phyloP scores from a whole-genome alignment of 805 yeast genomes.

The Hanseniaspora guilliermondii region DNA sequence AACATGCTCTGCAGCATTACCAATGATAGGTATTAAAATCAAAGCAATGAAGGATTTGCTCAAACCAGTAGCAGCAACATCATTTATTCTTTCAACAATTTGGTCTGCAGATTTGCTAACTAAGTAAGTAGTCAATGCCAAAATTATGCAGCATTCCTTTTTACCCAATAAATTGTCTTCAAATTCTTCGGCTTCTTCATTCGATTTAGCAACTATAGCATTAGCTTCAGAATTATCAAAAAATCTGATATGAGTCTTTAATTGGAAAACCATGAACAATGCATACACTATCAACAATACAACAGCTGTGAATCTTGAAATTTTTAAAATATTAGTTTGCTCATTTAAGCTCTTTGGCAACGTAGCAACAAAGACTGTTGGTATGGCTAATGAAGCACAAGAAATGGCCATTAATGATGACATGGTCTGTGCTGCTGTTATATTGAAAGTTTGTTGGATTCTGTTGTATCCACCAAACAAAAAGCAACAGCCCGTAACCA shows the following conservation, averaged over 20 bases:
- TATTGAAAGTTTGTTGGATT: conserved; percentile 78
- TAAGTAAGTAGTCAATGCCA: conserved; percentile 55
- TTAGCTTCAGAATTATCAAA: conserved; percentile 45
- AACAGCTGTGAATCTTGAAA: conserved; percentile 78
- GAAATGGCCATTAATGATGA: conserved; percentile 84
- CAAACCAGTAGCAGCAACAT: conserved; percentile 68
- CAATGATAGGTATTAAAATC: conserved; percentile 88
- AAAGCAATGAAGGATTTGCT: conserved; percentile 93
- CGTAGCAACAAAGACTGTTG: conserved; percentile 90
- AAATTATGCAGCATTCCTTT: conserved; percentile 38
- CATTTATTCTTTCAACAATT: conserved; percentile 87
- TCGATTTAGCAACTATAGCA: conserved; percentile 15
- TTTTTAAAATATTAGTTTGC: conserved; percentile 42
- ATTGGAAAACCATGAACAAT: conserved; percentile 73
- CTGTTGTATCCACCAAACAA: conserved; percentile 83
- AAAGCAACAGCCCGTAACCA: conserved; percentile 93
- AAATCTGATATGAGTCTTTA: conserved; percentile 67
- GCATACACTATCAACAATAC: conserved; percentile 66
- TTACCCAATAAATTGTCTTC: conserved; percentile 33
- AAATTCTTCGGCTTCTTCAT: conserved; percentile 3
- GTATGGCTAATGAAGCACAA: conserved; percentile 75
- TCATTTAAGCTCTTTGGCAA: conserved; percentile 36
- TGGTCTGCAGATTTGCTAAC: conserved; percentile 89
- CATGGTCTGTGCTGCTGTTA: conserved; percentile 97
- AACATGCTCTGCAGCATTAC: conserved; percentile 97